Evolutionary conservation across 495 filamentous ascomycete genomes (phyloP), one percentile per base, ranked within the genome.

Genomic region (Trypethelium eluteriae): DNA sequence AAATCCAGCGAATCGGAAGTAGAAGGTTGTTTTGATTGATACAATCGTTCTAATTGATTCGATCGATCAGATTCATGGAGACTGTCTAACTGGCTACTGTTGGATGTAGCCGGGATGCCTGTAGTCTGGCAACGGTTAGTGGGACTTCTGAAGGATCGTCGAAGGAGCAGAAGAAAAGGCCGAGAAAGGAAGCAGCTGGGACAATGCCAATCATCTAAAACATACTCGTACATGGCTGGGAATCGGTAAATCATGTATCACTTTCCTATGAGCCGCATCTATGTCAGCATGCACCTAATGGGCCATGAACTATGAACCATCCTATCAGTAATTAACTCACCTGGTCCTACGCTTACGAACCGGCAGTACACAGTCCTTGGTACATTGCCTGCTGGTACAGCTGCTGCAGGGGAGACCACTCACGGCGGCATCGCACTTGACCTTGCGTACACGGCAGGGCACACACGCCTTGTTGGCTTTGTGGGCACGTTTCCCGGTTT

Each of bases 351-450:
- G 62, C 66, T 67, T 67, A 50, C 66, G 66, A 62, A 67, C 66
- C 56, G 56, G 66, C 39, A 67, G 61, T 39, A 67, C 66, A 65
- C 66, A 67, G 62, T 65, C 66, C 39, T 65, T 50, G 41, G 39
- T 41, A 67, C 66, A 67, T 32, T 59, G 53, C 32, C 32, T 59
- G 53, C 32, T 59, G 53, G 53, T 59, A 59, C 67, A 69, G 67
- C 65, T 63, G 49, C 53, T 69, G 53, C 67, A 69, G 46, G 67
- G 67, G 41, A 69, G 38, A 47, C 67, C 67, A 47, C 62, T 66
- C 67, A 34, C 39, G 16, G 64, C 64, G 25, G 67, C 63, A 66
- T 69, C 65, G 67, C 67, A 69, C 62, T 69, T 69, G 64, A 69
- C 38, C 64, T 69, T 69, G 63, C 67, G 67, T 49, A 47, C 39